Evolutionary conservation across 2,329 filamentous ascomycete species (phyloP), one percentile per base, ranked within the genome.

Genomic region (Exophiala sp.): DNA sequence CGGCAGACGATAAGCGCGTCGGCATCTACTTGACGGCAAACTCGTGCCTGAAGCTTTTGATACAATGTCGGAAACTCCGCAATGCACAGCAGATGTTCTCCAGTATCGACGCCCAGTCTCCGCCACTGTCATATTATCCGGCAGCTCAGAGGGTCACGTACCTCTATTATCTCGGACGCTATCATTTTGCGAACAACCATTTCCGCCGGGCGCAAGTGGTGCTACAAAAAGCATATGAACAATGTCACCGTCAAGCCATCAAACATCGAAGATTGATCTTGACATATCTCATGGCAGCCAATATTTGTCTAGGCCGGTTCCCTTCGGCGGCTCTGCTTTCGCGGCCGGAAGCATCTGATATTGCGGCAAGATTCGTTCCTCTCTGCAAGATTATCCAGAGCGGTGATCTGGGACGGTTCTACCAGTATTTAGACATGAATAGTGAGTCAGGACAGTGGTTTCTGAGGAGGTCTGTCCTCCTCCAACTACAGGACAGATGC

Each of bases 1-100:
- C 75, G 52, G 88, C 88, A 0, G 85, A 90, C 61, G 88, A 89
- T 47, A 94, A 90, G 65, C 88, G 91, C 63, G 72, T 85, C 9
- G 90, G 88, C 37, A 89, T 96, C 55, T 96, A 96, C 70, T 82
- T 87, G 51, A 89, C 95, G 69, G 90, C 89, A 52, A 96, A 96
- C 64, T 78, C 95, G 19, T 93, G 89, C 30, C 72, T 96, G 42
- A 91, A 90, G 66, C 79, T 96, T 2, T 76, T 96, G 6, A 94
- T 95, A 63, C 86, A 87, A 78, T 93, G 87, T 64, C 80, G 83
- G 29, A 93, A 91, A 67, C 86, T 86, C 2, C 80, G 87, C 55
- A 83, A 89, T 48, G 89, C 88, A 13, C 86, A 87, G 58, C 88
- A 91, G 66, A 86, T 96, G 62, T 93, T 96, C 64, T 84, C 83